phyloP scores from a whole-genome alignment of 2,329 filamentous ascomycete species.

The Beauveria sp. region DNA sequence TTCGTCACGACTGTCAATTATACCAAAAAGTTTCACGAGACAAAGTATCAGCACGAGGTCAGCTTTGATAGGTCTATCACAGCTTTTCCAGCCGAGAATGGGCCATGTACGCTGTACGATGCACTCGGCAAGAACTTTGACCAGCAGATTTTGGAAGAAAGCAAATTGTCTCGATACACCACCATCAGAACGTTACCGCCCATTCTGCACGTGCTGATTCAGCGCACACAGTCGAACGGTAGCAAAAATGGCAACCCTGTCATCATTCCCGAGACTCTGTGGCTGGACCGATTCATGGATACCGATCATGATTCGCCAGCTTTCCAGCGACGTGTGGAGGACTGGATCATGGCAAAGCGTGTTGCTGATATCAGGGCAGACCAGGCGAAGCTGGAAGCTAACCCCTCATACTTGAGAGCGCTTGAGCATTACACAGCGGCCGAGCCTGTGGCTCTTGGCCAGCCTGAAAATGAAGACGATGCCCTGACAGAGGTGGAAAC shows the following conservation, averaged over 20 bases:
- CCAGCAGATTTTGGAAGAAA: slow-evolving; percentile 63
- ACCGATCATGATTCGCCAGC: slow-evolving; percentile 52
- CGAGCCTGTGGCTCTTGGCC: background rate
- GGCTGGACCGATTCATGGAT: slow-evolving; percentile 83
- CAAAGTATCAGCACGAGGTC: slow-evolving; percentile 34
- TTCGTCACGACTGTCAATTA: slow-evolving; percentile 56
- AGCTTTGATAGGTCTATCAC: slow-evolving; percentile 56
- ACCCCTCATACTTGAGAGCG: slow-evolving; percentile 20
- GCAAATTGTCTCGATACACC: slow-evolving; percentile 55
- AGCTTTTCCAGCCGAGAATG: slow-evolving; percentile 46
- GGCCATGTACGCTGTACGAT: slow-evolving; percentile 62
- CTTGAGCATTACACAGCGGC: slow-evolving; percentile 18
- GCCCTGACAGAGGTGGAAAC: slow-evolving; percentile 18
- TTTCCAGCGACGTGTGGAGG: slow-evolving; percentile 56
- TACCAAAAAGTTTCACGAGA: slow-evolving; percentile 43
- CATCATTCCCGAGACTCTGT: slow-evolving; percentile 71
- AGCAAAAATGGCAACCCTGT: slow-evolving; percentile 73
- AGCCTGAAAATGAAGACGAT: slow-evolving; percentile 4
- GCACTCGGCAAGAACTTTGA: slow-evolving; percentile 84
- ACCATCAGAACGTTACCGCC: slow-evolving; percentile 73
- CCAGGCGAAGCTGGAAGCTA: slow-evolving; percentile 20
- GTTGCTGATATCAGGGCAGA: slow-evolving; percentile 47
- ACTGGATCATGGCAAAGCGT: slow-evolving; percentile 67
- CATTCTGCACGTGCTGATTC: slow-evolving; percentile 82
- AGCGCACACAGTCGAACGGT: slow-evolving; percentile 67